Base-by-base conservation (phyloP, 768 basidiomycete species). In the Termitomyces titanicus region DNA sequence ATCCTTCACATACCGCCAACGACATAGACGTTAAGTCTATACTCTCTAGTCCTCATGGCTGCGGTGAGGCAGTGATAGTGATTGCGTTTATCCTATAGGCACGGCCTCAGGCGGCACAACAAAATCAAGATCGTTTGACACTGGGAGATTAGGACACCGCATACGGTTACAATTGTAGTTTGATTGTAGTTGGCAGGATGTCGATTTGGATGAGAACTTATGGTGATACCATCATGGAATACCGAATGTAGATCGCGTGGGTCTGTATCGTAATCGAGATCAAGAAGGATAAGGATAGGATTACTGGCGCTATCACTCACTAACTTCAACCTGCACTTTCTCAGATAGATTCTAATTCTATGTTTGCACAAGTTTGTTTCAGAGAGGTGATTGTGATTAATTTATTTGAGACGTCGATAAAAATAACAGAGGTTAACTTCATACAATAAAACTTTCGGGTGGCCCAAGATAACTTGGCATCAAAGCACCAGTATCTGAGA, bases 391-490 rank as follows among this genome's bases (percentile, higher is more conserved):
- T 25, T 24, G 15, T 10, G 5, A 9, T 49, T 2, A n/a, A 37
- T 17, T n/a, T 37, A 25, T 8, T 24, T 37, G 35, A 35, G 9
- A 24, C 25, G 3, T 37, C 4, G 8, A 27, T 37, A 25, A 27
- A 37, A 5, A 11, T 35, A 37, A 37, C 22, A 35, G 17, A 48
- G 2, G 11, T 48, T 12, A 15, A 43, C 22, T 44, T 53, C 24
- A 53, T 44, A 53, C 52, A 37, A 27, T 35, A 17, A 63, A 45
- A 47, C 82, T 84, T 65, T 86, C 84, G 6, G 84, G 83, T 33
- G 84, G 84, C 3, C 85, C 85, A 25, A 87, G 72, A 62, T 85
- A 87, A 56, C 82, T 84, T 0, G 77, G 68, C 47, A 68, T 58
- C 7, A 84, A 71, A 20, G 78, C 80, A 34, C 84, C 84, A 24